Percentiles rank a stretch among this genome's conserved stretches.
Conservation (phyloP, 805 yeast species). For the Pichia kluyveri region DNA sequence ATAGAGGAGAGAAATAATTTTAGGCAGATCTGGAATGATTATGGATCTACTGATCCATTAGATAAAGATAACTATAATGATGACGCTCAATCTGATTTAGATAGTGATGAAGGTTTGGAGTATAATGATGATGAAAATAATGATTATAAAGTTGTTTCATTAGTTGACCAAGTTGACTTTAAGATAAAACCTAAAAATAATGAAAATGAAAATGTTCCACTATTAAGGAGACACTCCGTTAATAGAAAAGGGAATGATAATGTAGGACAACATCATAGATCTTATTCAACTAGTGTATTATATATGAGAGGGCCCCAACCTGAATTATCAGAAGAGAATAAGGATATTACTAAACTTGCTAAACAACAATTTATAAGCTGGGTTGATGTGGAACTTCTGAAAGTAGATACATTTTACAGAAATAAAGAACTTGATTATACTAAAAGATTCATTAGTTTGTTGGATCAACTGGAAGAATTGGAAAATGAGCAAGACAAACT, state of each 20-base stretch:
- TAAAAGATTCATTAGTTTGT: slow-evolving; percentile 49
- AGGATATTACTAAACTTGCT: slow-evolving; percentile 26
- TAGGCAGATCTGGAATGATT: background rate
- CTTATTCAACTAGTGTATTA: slow-evolving; percentile 10
- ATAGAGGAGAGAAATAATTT: background rate
- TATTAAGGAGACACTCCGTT: background rate
- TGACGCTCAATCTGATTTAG: background rate
- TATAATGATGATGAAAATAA: background rate
- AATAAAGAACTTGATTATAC: slow-evolving; percentile 51
- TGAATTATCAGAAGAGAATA: slow-evolving; percentile 15
- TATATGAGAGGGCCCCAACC: slow-evolving; percentile 3
- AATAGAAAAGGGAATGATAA: background rate
- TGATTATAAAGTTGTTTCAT: background rate
- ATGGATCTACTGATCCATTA: background rate
- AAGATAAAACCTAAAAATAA: background rate
- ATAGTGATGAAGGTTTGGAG: background rate
- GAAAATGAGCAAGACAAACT: slow-evolving; percentile 13
- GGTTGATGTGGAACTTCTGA: slow-evolving; percentile 53
- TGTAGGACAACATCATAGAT: slow-evolving; percentile 14
- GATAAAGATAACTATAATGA: background rate
- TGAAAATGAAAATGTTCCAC: background rate
- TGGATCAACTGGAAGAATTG: slow-evolving; percentile 59
- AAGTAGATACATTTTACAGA: slow-evolving; percentile 52
- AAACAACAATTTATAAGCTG: slow-evolving; percentile 47
- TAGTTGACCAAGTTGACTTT: background rate